Evolutionary conservation across 495 filamentous ascomycete genomes (phyloP).

Genomic region (Aspergillus sclerotiicarbonarius): DNA sequence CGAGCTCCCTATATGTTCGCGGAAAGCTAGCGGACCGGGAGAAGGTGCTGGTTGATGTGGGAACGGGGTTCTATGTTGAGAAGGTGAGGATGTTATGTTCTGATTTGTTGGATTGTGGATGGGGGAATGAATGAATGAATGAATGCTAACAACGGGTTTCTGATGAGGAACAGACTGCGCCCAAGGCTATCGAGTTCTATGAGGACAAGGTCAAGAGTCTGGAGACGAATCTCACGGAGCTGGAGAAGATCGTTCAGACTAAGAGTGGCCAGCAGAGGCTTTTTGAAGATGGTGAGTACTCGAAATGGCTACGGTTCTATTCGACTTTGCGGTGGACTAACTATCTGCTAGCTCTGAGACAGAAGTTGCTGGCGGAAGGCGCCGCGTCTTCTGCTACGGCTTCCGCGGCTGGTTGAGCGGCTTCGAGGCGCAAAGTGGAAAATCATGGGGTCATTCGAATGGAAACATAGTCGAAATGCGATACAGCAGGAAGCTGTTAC

Average conservation of each 20-base stretch:
- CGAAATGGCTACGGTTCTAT: background rate
- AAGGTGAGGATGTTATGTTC: conserved; percentile 56
- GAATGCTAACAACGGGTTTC: background rate
- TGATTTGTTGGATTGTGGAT: conserved; percentile 2
- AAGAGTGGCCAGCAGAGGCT: conserved; percentile 82
- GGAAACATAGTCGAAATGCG: background rate
- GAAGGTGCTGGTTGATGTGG: conserved; percentile 89
- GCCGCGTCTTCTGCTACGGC: conserved; percentile 27
- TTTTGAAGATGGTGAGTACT: conserved; percentile 77
- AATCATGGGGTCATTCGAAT: background rate
- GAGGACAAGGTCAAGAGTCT: conserved; percentile 78
- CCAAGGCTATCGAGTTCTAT: conserved; percentile 82
- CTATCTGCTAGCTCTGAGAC: conserved; percentile 38
- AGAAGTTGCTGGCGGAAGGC: conserved; percentile 47
- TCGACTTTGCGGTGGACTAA: conserved; percentile 14
- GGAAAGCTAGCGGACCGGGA: conserved; percentile 73
- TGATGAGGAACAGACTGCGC: conserved; percentile 48
- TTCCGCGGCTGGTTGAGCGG: conserved; percentile 28
- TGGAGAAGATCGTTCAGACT: conserved; percentile 81
- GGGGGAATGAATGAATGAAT: background rate
- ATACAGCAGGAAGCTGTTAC: background rate
- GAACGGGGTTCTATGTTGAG: conserved; percentile 95
- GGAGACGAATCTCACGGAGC: conserved; percentile 71
- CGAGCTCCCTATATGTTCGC: conserved; percentile 89
- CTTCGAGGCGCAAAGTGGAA: background rate